These are phyloP conservation scores for Pharnaceum exiguum DNA, from an alignment of 148 eudicot species.

Conservation along the genomic window DNA sequence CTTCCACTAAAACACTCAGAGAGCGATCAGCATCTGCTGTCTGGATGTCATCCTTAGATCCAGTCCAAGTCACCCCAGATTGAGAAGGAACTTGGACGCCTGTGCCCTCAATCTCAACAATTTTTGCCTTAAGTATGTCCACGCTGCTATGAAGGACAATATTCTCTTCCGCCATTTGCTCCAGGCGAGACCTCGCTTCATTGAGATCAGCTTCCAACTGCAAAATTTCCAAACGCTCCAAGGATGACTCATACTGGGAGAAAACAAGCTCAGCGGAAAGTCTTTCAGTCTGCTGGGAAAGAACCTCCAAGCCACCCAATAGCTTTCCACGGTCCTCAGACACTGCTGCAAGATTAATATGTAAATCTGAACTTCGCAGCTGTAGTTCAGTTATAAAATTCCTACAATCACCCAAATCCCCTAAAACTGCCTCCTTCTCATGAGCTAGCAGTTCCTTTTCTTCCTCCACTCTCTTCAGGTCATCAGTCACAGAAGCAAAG, in stretches of 20 bases:
- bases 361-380: conserved; percentile 39
- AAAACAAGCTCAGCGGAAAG: conserved; percentile 33
- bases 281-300: conserved; percentile 36
- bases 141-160: conserved; percentile 34
- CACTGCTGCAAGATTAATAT: conserved; percentile 23
- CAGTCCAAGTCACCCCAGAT: conserved; percentile 23
- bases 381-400: conserved; percentile 21
- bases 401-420: conserved; percentile 39
- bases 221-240: conserved; percentile 32
- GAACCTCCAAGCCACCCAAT: conserved; percentile 28
- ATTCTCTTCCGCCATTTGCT: conserved; percentile 57
- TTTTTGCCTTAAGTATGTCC: conserved; percentile 36
- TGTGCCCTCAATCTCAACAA: conserved; percentile 25
- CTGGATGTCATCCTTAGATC: conserved; percentile 5
- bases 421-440: conserved; percentile 32
- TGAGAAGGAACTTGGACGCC: conserved; percentile 23
- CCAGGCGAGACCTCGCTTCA: conserved; percentile 47
- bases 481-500: conserved; percentile 29
- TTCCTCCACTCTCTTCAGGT: conserved; percentile 36
- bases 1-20: conserved; percentile 7
- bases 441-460: conserved; percentile 27
- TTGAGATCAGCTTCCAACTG: conserved; percentile 49
- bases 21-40: conserved; percentile 21
- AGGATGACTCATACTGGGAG: conserved; percentile 40
- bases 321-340: conserved; percentile 36